Percentiles rank a stretch among this genome's conserved stretches.
Conservation (phyloP, 2,329 filamentous ascomycete genomes). For the Fonsecaea multimorphosa region DNA sequence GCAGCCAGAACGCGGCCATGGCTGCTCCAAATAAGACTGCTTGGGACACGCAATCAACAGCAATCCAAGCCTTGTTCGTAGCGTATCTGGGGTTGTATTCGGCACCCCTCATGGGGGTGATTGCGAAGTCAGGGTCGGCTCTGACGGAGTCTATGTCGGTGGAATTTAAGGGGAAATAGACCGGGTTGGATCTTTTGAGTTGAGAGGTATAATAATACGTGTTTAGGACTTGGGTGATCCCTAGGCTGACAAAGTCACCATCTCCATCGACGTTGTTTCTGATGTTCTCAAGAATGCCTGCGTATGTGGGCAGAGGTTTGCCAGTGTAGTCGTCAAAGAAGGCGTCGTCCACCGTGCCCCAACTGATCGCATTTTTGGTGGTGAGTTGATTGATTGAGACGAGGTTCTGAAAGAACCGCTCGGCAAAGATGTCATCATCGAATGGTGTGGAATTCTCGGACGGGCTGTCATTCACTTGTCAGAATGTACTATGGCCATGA, state of each 20-base stretch:
- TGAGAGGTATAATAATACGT: neutral
- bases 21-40: conserved; percentile 17
- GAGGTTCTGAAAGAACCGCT: conserved; percentile 20
- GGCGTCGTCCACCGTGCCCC: neutral
- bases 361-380: neutral
- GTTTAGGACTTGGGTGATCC: neutral
- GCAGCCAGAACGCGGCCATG: conserved; percentile 17
- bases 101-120: neutral
- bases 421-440: conserved; percentile 24
- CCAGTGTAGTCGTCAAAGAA: neutral
- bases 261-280: too few species aligned
- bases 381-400: neutral
- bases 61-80: conserved; percentile 17
- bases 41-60: conserved; percentile 19
- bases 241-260: neutral
- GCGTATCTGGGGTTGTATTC: conserved; percentile 12
- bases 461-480: conserved; percentile 12
- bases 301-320: too few species aligned
- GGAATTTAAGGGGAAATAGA: neutral
- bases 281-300: too few species aligned
- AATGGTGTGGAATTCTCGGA: conserved; percentile 23
- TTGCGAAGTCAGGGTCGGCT: conserved; percentile 2
- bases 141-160: neutral
- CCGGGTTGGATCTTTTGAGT: neutral
- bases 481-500: neutral